These are phyloP conservation scores for Lepidium aucheri DNA, from an alignment of 345 rosid species.

Conservation along the genomic window DNA sequence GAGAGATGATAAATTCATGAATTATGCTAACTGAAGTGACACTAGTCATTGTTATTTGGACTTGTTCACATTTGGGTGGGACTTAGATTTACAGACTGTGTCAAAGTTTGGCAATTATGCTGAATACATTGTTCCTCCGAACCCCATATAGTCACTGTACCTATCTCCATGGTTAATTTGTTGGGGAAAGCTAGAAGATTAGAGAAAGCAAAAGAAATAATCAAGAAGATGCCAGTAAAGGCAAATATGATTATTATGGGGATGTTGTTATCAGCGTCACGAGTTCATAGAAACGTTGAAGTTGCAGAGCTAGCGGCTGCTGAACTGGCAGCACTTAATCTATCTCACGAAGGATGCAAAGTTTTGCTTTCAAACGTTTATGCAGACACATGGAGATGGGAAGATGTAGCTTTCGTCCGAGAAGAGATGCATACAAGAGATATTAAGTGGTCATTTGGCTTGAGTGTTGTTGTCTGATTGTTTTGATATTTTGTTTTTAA, in stretches of 20 bases:
- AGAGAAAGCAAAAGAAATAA: constrained; percentile 53
- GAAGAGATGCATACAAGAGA: constrained; percentile 35
- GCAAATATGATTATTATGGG: constrained; percentile 84
- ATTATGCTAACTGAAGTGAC: constrained; percentile 55
- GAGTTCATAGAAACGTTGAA: constrained; percentile 51
- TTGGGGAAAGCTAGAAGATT: constrained; percentile 63
- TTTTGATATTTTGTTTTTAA: too few species aligned
- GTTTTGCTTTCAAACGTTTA: constrained; percentile 68
- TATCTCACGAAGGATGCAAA: constrained; percentile 51
- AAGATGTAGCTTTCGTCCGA: constrained; percentile 54
- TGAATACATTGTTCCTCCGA: too few species aligned
- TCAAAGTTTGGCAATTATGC: constrained; percentile 48
- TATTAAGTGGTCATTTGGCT: constrained; percentile 54
- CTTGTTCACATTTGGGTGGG: constrained; percentile 45
- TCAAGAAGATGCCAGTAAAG: constrained; percentile 60
- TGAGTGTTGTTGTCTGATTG: constrained; percentile 32
- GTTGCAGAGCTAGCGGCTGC: constrained; percentile 58
- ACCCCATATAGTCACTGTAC: too few species aligned
- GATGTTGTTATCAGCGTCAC: constrained; percentile 56
- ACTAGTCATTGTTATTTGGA: constrained; percentile 44
- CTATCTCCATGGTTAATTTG: constrained; percentile 69
- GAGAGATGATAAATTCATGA: constrained; percentile 49
- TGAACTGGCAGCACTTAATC: constrained; percentile 48
- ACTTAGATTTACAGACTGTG: constrained; percentile 48
- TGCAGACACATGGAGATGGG: constrained; percentile 84